Conservation (phyloP, 1,139 yeast genomes). For the Sugiyamaella grinbergsii region DNA sequence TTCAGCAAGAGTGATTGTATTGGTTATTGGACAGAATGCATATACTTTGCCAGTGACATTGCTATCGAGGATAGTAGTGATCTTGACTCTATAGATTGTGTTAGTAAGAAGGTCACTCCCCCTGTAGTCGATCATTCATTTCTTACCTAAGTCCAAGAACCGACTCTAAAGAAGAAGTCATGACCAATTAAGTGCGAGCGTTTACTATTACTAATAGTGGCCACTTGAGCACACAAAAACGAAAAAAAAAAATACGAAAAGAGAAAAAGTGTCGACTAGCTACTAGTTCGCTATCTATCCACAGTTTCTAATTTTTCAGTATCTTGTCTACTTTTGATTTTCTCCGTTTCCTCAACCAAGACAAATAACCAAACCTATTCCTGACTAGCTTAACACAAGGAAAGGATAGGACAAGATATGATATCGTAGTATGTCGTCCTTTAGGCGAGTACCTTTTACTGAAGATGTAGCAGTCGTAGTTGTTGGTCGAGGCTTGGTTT, state of each 20-base stretch:
- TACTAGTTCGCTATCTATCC: too few species aligned
- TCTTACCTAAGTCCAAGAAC: slow-evolving; percentile 26
- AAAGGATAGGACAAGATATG: not conserved
- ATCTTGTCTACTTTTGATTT: not conserved
- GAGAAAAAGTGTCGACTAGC: not conserved
- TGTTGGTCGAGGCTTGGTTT: too few species aligned
- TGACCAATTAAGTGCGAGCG: too few species aligned
- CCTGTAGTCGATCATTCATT: too few species aligned
- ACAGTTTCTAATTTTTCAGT: not conserved
- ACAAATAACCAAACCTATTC: slow-evolving; percentile 4
- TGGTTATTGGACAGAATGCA: slow-evolving; percentile 54
- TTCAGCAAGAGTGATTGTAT: slow-evolving; percentile 45
- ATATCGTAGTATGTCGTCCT: not conserved
- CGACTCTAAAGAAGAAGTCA: slow-evolving; percentile 22
- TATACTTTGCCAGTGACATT: slow-evolving; percentile 62
- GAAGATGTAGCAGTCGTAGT: too few species aligned
- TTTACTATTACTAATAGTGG: too few species aligned
- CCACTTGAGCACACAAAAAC: not conserved
- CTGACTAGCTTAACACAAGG: slow-evolving; percentile 3
- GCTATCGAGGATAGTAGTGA: slow-evolving; percentile 61
- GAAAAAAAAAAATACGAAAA: not conserved
- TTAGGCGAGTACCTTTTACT: not conserved
- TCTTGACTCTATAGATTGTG: slow-evolving; percentile 51
- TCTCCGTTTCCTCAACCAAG: slow-evolving; percentile 4
- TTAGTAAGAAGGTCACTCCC: too few species aligned